These are phyloP conservation scores for Alternaria longipes DNA, from an alignment of 2,329 filamentous ascomycete species.

Conservation along the genomic window DNA sequence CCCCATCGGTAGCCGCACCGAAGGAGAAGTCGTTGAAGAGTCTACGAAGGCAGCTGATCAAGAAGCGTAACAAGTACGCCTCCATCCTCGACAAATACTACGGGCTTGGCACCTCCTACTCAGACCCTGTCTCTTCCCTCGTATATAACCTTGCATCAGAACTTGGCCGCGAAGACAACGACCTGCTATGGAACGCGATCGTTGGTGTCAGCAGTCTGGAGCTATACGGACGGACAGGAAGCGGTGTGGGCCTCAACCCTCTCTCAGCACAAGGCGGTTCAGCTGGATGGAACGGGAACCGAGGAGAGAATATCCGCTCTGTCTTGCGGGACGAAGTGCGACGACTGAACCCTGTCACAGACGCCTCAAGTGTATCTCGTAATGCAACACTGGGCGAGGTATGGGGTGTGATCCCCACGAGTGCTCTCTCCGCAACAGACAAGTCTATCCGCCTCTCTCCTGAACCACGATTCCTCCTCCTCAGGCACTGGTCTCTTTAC, in stretches of 20 bases:
- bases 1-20: constrained; percentile 49
- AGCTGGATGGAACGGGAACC: constrained; percentile 80
- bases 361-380: constrained; percentile 65
- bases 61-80: constrained; percentile 80
- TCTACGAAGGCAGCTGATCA: constrained; percentile 76
- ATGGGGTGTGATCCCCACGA: constrained; percentile 86
- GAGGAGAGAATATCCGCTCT: constrained; percentile 84
- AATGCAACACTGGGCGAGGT: constrained; percentile 71
- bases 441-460: constrained; percentile 91
- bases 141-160: constrained; percentile 95
- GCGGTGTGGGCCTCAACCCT: constrained; percentile 74
- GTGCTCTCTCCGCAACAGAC: constrained; percentile 87
- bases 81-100: constrained; percentile 82
- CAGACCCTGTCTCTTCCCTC: constrained; percentile 93
- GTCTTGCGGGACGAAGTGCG: constrained; percentile 92
- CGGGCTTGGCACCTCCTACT: constrained; percentile 85
- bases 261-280: constrained; percentile 62
- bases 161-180: constrained; percentile 94
- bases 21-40: constrained; percentile 74
- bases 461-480: constrained; percentile 90
- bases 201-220: constrained; percentile 95
- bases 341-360: constrained; percentile 81
- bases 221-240: constrained; percentile 85
- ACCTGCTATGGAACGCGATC: constrained; percentile 92
- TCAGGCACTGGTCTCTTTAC: constrained; percentile 96